Evolutionary conservation across 208 protist genomes (phyloP).

Genomic region (Crithidia bombi): DNA sequence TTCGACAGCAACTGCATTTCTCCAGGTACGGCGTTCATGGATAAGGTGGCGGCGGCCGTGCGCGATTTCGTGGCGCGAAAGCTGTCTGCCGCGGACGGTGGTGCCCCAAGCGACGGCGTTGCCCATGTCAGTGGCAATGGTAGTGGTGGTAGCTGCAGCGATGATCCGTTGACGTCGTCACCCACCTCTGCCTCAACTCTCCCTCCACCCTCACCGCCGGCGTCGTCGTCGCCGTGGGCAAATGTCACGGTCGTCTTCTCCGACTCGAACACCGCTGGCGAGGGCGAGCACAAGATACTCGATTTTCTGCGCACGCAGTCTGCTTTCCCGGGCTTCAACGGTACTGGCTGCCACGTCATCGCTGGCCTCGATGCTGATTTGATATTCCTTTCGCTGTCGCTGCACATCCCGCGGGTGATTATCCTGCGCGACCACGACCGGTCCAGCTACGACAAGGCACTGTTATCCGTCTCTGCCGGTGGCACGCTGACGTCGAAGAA

Average conservation of each 20-base stretch:
- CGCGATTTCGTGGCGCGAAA: constrained; percentile 85
- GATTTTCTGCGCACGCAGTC: constrained; percentile 90
- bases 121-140: not conserved
- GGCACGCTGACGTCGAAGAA: constrained; percentile 16
- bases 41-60: constrained; percentile 74
- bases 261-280: constrained; percentile 95
- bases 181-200: not conserved
- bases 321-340: constrained; percentile 69
- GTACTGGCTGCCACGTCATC: constrained; percentile 93
- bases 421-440: constrained; percentile 87
- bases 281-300: constrained; percentile 95
- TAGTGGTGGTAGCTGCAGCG: not conserved
- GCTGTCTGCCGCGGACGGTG: constrained; percentile 35
- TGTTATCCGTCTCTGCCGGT: constrained; percentile 16
- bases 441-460: constrained; percentile 40
- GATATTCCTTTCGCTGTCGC: constrained; percentile 96
- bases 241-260: constrained; percentile 93
- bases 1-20: constrained; percentile 99
- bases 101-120: not conserved
- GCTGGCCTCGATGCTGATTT: constrained; percentile 99
- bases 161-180: constrained; percentile 3
- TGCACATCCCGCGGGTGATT: constrained; percentile 94
- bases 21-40: constrained; percentile 99
- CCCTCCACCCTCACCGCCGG: not conserved
- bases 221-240: constrained; percentile 66